Evolutionary conservation across 2,329 filamentous ascomycete species (phyloP).

Genomic region (Aspergillus sp.): DNA sequence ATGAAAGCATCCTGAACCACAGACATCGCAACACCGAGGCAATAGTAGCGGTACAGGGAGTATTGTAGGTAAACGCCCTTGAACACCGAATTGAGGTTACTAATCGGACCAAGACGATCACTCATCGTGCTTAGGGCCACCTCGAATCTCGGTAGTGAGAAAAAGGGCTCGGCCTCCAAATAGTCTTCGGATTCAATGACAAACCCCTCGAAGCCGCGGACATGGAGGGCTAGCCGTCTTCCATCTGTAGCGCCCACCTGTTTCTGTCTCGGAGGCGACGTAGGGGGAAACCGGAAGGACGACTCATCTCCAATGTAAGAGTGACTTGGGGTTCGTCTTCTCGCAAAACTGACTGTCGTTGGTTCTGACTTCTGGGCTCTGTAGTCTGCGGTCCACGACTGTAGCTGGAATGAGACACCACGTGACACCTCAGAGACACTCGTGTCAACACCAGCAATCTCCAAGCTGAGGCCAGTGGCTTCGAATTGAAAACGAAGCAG

Average conservation of each 20-base stretch:
- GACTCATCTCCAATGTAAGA: constrained; percentile 68
- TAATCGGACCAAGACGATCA: constrained; percentile 82
- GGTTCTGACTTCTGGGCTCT: constrained; percentile 75
- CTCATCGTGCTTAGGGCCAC: constrained; percentile 81
- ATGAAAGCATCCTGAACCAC: constrained; percentile 71
- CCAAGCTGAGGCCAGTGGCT: constrained; percentile 83
- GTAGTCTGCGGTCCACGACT: constrained; percentile 87
- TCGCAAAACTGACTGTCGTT: constrained; percentile 43
- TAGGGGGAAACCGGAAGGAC: constrained; percentile 53
- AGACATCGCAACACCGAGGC: constrained; percentile 76
- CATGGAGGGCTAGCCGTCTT: constrained; percentile 75
- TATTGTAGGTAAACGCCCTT: constrained; percentile 82
- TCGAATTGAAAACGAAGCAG: constrained; percentile 80
- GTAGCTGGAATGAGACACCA: constrained; percentile 81
- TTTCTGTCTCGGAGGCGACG: constrained; percentile 49
- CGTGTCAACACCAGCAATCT: constrained; percentile 84
- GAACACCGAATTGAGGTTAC: constrained; percentile 81
- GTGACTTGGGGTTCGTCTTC: constrained; percentile 74
- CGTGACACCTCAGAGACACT: constrained; percentile 79
- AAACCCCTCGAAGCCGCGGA: constrained; percentile 82
- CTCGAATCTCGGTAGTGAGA: constrained; percentile 84
- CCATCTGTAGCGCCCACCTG: constrained; percentile 65
- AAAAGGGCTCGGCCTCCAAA: constrained; percentile 81
- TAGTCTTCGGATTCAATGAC: constrained; percentile 85
- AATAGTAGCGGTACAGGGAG: constrained; percentile 91